These are phyloP conservation scores for Rhynchosporium agropyri DNA, from an alignment of 2,329 filamentous ascomycete species.

Conservation along the genomic window DNA sequence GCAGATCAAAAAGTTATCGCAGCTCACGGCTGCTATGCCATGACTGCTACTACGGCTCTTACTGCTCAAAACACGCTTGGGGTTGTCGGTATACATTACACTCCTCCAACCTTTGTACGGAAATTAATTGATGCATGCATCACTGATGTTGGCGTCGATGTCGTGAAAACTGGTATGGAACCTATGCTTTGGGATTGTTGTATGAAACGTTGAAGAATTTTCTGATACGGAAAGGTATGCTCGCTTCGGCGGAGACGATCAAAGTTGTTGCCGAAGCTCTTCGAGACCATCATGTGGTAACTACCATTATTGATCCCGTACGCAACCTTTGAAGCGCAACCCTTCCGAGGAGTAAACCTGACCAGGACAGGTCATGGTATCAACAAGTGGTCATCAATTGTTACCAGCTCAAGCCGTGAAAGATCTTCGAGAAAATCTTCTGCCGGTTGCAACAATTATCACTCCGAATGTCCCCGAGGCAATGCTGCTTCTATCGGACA, in stretches of 20 bases:
- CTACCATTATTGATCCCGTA: constrained; percentile 76
- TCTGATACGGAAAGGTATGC: constrained; percentile 65
- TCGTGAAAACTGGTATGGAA: constrained; percentile 81
- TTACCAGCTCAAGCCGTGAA: constrained; percentile 66
- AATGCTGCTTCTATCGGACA: constrained; percentile 60
- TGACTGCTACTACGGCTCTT: constrained; percentile 92
- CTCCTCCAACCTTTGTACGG: constrained; percentile 76
- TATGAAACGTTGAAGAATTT: not conserved
- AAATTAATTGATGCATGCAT: constrained; percentile 86
- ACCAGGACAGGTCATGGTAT: constrained; percentile 78
- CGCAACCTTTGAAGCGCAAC: constrained; percentile 26
- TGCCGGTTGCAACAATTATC: constrained; percentile 68
- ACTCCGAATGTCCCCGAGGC: constrained; percentile 82
- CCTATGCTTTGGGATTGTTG: not conserved
- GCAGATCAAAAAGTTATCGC: constrained; percentile 95
- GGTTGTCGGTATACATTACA: constrained; percentile 77
- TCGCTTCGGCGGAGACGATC: constrained; percentile 73
- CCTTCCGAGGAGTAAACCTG: constrained; percentile 18
- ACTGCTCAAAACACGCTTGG: constrained; percentile 95
- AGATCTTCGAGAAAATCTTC: constrained; percentile 59
- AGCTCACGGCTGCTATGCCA: constrained; percentile 90
- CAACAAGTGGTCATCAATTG: constrained; percentile 74
- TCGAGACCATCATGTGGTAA: constrained; percentile 56
- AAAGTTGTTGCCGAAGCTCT: constrained; percentile 68
- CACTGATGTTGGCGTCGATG: constrained; percentile 83